Conservation (phyloP, 768 basidiomycete species). For the Pulveroboletus sp. region DNA sequence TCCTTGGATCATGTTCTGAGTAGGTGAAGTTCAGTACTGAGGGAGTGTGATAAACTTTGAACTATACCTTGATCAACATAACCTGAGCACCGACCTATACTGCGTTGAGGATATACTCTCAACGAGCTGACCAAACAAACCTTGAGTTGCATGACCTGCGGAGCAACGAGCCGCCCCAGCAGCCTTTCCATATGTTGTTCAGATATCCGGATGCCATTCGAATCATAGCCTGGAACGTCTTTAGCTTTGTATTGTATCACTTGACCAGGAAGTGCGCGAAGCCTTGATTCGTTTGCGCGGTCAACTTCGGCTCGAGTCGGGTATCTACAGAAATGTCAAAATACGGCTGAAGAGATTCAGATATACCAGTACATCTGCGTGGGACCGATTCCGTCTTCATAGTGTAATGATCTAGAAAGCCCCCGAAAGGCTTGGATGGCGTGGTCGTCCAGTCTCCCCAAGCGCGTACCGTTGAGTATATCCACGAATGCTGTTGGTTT, state of each 20-base stretch:
- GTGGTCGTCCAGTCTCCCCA: constrained; percentile 51
- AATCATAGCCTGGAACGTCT: constrained; percentile 45
- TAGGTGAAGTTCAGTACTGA: neutral
- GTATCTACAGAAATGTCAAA: constrained; percentile 41
- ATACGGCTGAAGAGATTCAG: neutral
- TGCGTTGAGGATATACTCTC: constrained; percentile 2
- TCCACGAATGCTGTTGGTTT: constrained; percentile 56
- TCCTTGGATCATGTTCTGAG: constrained; percentile 65
- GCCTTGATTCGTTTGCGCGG: constrained; percentile 52
- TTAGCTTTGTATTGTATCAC: constrained; percentile 38
- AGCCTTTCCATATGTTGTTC: constrained; percentile 38
- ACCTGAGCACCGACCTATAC: constrained; percentile 76
- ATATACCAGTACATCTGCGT: constrained; percentile 61
- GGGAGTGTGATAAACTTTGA: neutral
- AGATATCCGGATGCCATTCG: constrained; percentile 35
- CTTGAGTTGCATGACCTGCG: constrained; percentile 43
- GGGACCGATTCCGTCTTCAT: constrained; percentile 71
- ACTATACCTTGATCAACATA: constrained; percentile 67
- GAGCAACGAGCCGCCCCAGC: constrained; percentile 60
- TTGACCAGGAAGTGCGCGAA: constrained; percentile 39
- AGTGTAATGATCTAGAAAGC: constrained; percentile 54
- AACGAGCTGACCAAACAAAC: constrained; percentile 24
- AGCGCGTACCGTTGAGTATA: constrained; percentile 86
- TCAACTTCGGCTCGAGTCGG: constrained; percentile 72
- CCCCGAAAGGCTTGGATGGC: constrained; percentile 45